Conservation (phyloP, 192 early-diverging fungal genomes). For the Umbelopsis ramanniana region DNA sequence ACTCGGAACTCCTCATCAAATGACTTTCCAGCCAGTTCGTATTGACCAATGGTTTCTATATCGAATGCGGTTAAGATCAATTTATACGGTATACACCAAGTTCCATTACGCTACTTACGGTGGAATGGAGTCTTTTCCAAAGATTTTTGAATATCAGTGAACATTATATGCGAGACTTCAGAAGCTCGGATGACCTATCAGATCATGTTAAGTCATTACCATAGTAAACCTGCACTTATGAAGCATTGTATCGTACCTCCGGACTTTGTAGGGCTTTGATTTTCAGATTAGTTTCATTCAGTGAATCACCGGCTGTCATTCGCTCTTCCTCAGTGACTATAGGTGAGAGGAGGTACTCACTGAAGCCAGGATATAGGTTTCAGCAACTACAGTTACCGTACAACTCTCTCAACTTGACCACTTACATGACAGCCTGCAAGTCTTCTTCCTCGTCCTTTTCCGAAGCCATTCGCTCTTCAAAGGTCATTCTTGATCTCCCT, state of each 20-base stretch:
- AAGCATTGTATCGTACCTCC: not conserved
- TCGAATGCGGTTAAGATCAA: not conserved
- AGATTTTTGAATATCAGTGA: conserved; percentile 18
- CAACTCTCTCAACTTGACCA: not conserved
- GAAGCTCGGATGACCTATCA: conserved; percentile 1
- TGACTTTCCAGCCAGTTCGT: conserved; percentile 6
- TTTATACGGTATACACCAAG: not conserved
- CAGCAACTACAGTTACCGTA: not conserved
- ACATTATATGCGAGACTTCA: conserved; percentile 9
- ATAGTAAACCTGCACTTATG: not conserved
- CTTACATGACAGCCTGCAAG: conserved; percentile 17
- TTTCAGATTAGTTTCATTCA: conserved; percentile 11
- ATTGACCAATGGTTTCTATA: conserved; percentile 2
- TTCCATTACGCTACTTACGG: not conserved
- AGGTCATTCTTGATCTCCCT: conserved; percentile 8
- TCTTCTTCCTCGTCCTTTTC: conserved; percentile 7
- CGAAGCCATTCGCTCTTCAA: conserved; percentile 7
- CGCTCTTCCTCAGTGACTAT: conserved; percentile 17
- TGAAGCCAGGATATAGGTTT: not conserved
- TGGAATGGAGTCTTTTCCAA: conserved; percentile 15
- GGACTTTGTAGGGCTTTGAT: conserved; percentile 9
- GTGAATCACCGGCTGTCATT: not conserved
- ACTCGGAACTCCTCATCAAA: conserved; percentile 16
- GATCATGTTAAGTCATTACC: not conserved
- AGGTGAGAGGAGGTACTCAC: conserved; percentile 5